Evolutionary conservation across 1,284 basidiomycete species (phyloP).

Genomic region (Heterobasidion annosum): DNA sequence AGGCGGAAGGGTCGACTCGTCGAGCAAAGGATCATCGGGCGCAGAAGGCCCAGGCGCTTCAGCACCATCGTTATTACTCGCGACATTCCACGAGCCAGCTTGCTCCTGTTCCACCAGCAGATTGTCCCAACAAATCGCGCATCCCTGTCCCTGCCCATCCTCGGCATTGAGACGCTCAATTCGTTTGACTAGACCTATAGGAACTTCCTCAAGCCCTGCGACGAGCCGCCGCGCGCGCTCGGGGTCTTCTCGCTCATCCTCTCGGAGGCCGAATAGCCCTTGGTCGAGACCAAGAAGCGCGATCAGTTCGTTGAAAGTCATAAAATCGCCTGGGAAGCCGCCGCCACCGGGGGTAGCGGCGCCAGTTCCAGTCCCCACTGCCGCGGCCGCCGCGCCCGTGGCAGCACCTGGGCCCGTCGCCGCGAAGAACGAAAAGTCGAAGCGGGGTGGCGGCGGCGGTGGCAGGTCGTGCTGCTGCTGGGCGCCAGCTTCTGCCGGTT

Average conservation of each 20-base stretch:
- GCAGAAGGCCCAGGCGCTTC: neutral
- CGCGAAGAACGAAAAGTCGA: neutral
- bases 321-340: neutral
- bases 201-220: slow-evolving; percentile 55
- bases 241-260: slow-evolving; percentile 49
- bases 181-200: slow-evolving; percentile 54
- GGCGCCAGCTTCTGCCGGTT: neutral
- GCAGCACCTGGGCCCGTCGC: neutral
- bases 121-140: slow-evolving; percentile 70
- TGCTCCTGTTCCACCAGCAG: slow-evolving; percentile 32
- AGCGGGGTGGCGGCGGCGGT: neutral
- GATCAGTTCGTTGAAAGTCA: neutral
- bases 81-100: neutral
- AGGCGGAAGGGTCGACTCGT: too few relatives aligned
- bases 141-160: slow-evolving; percentile 40
- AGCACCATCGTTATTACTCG: neutral
- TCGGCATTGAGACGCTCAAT: slow-evolving; percentile 45
- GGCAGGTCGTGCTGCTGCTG: neutral
- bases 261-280: slow-evolving; percentile 13
- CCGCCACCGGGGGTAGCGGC: neutral
- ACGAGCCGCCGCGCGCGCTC: slow-evolving; percentile 54
- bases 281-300: slow-evolving; percentile 1
- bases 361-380: too few relatives aligned
- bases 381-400: neutral
- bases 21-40: neutral